phyloP scores from a whole-genome alignment of 257 asterid genomes.

The Echium plantagineum region DNA sequence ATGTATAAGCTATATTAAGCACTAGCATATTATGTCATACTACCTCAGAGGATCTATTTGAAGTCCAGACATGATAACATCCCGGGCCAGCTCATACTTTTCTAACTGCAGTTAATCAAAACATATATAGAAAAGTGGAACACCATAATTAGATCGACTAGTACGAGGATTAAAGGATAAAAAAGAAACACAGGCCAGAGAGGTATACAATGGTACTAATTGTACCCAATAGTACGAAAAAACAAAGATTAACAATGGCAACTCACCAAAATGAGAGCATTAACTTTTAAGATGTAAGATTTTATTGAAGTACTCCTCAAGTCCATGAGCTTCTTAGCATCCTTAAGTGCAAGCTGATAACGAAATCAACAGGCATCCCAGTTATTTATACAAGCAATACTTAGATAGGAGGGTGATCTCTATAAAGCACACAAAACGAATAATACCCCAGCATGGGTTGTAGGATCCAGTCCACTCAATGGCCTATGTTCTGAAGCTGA shows the following conservation, averaged over 20 bases:
- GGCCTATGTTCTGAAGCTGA: slow-evolving; percentile 73
- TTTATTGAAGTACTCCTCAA: slow-evolving; percentile 27
- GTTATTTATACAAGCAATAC: slow-evolving; percentile 3
- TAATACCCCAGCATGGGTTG: slow-evolving; percentile 81
- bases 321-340: slow-evolving; percentile 76
- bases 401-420: not conserved
- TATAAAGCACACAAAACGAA: slow-evolving; percentile 3
- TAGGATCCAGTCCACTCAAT: slow-evolving; percentile 84
- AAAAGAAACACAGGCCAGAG: not conserved
- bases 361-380: slow-evolving; percentile 3
- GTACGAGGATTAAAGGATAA: not conserved
- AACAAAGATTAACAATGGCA: not conserved
- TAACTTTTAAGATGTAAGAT: slow-evolving; percentile 69
- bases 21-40: not conserved
- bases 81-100: slow-evolving; percentile 64
- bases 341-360: slow-evolving; percentile 83
- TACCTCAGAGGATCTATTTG: slow-evolving; percentile 49
- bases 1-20: not conserved
- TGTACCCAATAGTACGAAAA: no score
- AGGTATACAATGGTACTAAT: not conserved
- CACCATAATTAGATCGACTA: not conserved
- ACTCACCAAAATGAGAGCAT: slow-evolving; percentile 57
- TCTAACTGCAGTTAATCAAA: slow-evolving; percentile 25
- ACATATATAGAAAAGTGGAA: not conserved
- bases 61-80: slow-evolving; percentile 63